Evolutionary conservation across 176 grass and related monocot species (phyloP).

Genomic region (Panicum miliaceum): DNA sequence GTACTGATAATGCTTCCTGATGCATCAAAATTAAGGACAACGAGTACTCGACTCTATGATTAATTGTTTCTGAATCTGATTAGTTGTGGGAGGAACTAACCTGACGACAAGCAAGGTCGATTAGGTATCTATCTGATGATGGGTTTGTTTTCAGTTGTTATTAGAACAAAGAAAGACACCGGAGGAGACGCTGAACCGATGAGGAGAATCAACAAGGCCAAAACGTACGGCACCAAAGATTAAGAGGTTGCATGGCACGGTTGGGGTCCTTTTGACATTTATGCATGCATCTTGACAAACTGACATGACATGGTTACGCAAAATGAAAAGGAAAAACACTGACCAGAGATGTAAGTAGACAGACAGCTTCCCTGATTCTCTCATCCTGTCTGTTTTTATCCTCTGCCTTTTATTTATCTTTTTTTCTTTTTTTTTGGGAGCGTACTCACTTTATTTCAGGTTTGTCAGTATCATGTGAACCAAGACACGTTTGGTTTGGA

Average conservation of each 20-base stretch:
- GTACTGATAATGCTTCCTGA: not conserved
- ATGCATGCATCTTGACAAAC: slow-evolving; percentile 20
- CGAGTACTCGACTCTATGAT: not conserved
- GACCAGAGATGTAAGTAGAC: not conserved
- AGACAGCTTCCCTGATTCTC: slow-evolving; percentile 41
- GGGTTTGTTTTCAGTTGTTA: not conserved
- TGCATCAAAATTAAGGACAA: not conserved
- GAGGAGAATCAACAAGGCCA: not conserved
- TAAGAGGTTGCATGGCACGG: not conserved
- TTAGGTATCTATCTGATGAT: not conserved
- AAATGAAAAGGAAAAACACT: not conserved
- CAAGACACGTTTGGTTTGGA: no score
- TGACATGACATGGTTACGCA: not conserved
- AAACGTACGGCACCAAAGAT: not conserved
- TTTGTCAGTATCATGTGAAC: not conserved
- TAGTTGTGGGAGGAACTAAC: not conserved
- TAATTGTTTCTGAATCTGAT: not conserved
- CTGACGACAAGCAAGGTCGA: not conserved
- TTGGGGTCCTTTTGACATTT: slow-evolving; percentile 12
- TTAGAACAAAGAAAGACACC: not conserved
- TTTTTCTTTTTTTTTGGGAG: not conserved
- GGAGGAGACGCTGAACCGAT: not conserved
- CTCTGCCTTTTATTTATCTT: not conserved
- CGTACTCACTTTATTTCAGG: not conserved
- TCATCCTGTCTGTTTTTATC: slow-evolving; percentile 7